Evolutionary conservation across 495 filamentous ascomycete species (phyloP).

Genomic region (Aspergillus ellipticus): DNA sequence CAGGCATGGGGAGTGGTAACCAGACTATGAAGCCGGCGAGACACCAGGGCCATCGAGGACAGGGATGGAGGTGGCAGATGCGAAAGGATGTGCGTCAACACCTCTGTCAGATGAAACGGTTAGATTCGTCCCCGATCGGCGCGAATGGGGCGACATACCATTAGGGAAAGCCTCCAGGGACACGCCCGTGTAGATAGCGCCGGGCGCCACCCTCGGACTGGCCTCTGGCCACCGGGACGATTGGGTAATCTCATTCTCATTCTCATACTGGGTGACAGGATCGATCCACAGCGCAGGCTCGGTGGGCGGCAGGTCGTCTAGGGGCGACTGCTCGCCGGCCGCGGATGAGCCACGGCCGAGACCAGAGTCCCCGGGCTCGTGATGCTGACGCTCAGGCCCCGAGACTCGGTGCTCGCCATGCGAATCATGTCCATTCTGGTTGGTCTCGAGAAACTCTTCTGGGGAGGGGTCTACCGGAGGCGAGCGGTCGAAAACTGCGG

Average conservation of each 20-base stretch:
- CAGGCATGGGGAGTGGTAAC: constrained; percentile 88
- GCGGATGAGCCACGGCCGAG: constrained; percentile 21
- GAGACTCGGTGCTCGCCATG: constrained; percentile 37
- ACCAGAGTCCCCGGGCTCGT: constrained; percentile 28
- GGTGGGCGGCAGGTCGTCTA: constrained; percentile 21
- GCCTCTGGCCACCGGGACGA: constrained; percentile 41
- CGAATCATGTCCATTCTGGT: constrained; percentile 76
- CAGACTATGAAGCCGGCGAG: constrained; percentile 74
- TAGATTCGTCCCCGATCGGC: neutral
- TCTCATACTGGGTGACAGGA: constrained; percentile 68
- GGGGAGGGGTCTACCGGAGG: constrained; percentile 40
- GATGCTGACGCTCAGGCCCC: constrained; percentile 25
- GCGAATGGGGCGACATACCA: constrained; percentile 50
- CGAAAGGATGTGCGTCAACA: constrained; percentile 86
- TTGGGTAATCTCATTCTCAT: constrained; percentile 50
- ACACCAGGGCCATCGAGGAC: constrained; percentile 73
- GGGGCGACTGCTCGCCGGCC: constrained; percentile 31
- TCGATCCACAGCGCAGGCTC: constrained; percentile 50
- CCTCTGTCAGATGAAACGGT: constrained; percentile 56
- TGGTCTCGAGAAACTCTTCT: constrained; percentile 36
- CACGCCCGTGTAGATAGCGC: constrained; percentile 45
- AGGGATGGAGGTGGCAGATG: constrained; percentile 79
- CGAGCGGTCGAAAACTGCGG: constrained; percentile 56
- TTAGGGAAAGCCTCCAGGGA: constrained; percentile 72
- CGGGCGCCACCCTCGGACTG: constrained; percentile 59